Evolutionary conservation across 345 rosid species (phyloP), one percentile per base, ranked within the genome.

Genomic region (Ailanthus altissimus): DNA sequence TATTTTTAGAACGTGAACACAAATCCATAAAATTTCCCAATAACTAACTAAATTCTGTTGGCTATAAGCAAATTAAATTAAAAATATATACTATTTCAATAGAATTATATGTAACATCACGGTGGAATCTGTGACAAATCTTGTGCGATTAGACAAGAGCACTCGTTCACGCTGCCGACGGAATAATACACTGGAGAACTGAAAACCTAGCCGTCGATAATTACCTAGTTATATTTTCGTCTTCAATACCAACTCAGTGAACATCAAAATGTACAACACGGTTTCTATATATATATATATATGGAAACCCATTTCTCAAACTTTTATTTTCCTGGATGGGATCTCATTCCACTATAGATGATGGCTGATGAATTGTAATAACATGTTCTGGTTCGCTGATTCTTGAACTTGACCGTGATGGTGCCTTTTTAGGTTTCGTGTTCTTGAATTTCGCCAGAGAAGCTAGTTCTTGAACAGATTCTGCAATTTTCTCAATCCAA

Each of bases 401-500:
- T 25, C 32, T 62, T 8, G 60, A 62, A 32, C 46, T 12, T 38
- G 50, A 16, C 61, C 43, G 71, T 15, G 13, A 7, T 1, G 61
- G 63, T 63, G 40, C 58, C 56, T 16, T 68, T 70, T 50, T 28
- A 12, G 54, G 47, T 8, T 57, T 79, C 74, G 68, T 36, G 18
- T 53, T 51, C 49, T 77, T 75, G 74, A 84, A 77, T 28, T 70
- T 57, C 16, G 85, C 85, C 16, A 40, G 74, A 32, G 71, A 68
- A 7, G 85, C 84, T 5, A 86, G 83, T 78, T 82, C 85, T 47
- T 63, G 20, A 6, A 78, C 72, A 0, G 85, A 69, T 21, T 86
- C 81, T 58, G 67, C 79, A 32, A 86, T 73, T 66, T 72, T 69
- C 56, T 82, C 87, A 10, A 72, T 49, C 78, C 74, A 75, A 7